Evolutionary conservation across 1,284 basidiomycete species (phyloP).

Genomic region (Melanopsichium pennsylvanicum): DNA sequence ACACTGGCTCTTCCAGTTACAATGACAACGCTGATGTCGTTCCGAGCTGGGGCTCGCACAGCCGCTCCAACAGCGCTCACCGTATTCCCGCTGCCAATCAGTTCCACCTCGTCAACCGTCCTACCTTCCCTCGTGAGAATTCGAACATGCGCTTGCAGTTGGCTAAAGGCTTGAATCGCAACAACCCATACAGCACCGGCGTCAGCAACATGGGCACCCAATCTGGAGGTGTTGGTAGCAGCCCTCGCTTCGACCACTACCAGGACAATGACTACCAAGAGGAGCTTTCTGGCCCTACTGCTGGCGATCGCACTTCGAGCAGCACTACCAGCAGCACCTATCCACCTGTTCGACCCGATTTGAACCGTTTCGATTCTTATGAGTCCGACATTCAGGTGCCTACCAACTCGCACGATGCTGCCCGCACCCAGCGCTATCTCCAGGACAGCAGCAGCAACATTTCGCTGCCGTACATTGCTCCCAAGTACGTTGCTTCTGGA

Average conservation of each 20-base stretch:
- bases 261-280: slow-evolving; percentile 14
- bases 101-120: slow-evolving; percentile 37
- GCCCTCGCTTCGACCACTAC: slow-evolving; percentile 22
- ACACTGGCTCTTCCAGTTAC: not conserved
- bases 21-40: not conserved
- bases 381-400: slow-evolving; percentile 38
- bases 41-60: slow-evolving; percentile 14
- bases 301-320: slow-evolving; percentile 6
- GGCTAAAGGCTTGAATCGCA: slow-evolving; percentile 13
- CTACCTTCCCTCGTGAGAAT: slow-evolving; percentile 32
- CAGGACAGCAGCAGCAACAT: slow-evolving; percentile 42
- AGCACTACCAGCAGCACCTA: slow-evolving; percentile 17
- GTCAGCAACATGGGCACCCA: slow-evolving; percentile 10
- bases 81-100: slow-evolving; percentile 18
- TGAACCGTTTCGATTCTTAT: slow-evolving; percentile 33
- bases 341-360: slow-evolving; percentile 17
- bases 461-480: slow-evolving; percentile 41
- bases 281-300: not conserved
- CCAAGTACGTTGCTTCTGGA: slow-evolving; percentile 24
- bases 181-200: slow-evolving; percentile 19
- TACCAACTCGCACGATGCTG: slow-evolving; percentile 27
- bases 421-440: slow-evolving; percentile 39
- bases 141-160: slow-evolving; percentile 31
- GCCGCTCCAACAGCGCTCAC: slow-evolving; percentile 22
- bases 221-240: slow-evolving; percentile 20